These are phyloP conservation scores for Mortierella sp. DNA, from an alignment of 371 early-diverging fungal genomes.

Conservation along the genomic window DNA sequence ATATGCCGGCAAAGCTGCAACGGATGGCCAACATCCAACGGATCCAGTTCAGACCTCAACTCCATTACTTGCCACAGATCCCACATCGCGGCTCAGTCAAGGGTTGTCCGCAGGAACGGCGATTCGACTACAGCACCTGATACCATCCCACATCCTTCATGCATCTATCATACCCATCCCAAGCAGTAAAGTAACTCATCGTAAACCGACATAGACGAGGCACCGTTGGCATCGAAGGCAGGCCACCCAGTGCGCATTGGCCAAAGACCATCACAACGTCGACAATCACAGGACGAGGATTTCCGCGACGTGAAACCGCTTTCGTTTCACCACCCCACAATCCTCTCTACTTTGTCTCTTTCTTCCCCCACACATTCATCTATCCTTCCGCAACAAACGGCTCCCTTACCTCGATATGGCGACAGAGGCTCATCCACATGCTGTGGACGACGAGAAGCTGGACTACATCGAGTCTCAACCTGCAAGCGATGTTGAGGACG, in stretches of 20 bases:
- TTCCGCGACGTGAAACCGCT: too few species aligned
- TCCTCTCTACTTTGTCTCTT: neutral
- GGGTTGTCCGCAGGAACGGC: conserved; percentile 31
- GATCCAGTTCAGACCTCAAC: conserved; percentile 31
- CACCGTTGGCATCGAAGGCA: too few species aligned
- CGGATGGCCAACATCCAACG: conserved; percentile 29
- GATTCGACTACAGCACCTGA: conserved; percentile 1
- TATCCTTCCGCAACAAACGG: neutral
- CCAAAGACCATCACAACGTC: too few species aligned
- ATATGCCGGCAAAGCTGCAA: conserved; percentile 27
- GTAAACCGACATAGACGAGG: too few species aligned
- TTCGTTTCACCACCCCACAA: too few species aligned
- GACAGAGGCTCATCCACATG: conserved; percentile 6
- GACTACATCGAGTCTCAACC: conserved; percentile 38
- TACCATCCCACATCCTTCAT: neutral
- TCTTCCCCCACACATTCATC: neutral
- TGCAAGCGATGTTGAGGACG: conserved; percentile 22
- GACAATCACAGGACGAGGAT: too few species aligned
- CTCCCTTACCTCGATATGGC: conserved; percentile 2
- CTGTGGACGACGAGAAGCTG: conserved; percentile 33
- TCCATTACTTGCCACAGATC: conserved; percentile 34
- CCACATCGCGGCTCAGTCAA: conserved; percentile 26
- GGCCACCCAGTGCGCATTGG: too few species aligned
- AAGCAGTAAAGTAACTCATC: too few species aligned
- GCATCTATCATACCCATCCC: too few species aligned